Conservation (phyloP, 2,329 filamentous ascomycete genomes). For the Claviceps spartinae region DNA sequence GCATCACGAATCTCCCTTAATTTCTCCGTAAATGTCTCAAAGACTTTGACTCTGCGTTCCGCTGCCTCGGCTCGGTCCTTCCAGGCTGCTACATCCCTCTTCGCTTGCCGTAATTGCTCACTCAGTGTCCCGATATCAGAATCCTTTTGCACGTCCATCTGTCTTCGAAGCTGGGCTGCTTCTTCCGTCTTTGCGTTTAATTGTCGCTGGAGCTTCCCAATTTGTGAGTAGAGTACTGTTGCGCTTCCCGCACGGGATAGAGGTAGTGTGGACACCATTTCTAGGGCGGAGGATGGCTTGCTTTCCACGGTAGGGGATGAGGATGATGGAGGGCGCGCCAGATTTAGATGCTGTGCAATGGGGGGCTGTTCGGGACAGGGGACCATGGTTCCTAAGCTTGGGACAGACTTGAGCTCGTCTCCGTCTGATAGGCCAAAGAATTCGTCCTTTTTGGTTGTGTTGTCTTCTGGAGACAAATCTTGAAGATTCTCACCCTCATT, state of each 20-base stretch:
- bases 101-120: conserved; percentile 31
- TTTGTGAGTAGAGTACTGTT: conserved; percentile 31
- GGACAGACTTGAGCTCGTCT: conserved; percentile 10
- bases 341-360: conserved; percentile 24
- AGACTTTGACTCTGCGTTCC: conserved; percentile 36
- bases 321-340: conserved; percentile 21
- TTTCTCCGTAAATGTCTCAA: conserved; percentile 28
- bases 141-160: conserved; percentile 30
- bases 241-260: conserved; percentile 14
- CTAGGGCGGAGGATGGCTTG: neutral
- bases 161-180: conserved; percentile 27
- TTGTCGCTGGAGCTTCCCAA: conserved; percentile 34
- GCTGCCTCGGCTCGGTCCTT: conserved; percentile 40
- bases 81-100: conserved; percentile 30
- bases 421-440: neutral
- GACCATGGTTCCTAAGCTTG: conserved; percentile 25
- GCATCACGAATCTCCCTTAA: conserved; percentile 19
- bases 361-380: conserved; percentile 23
- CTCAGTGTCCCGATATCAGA: conserved; percentile 31
- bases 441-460: neutral
- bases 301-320: conserved; percentile 8
- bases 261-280: neutral
- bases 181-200: conserved; percentile 34
- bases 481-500: neutral
- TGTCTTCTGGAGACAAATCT: neutral